These are phyloP conservation scores for Pichia terricola DNA, from an alignment of 1,139 yeast species.

Conservation along the genomic window DNA sequence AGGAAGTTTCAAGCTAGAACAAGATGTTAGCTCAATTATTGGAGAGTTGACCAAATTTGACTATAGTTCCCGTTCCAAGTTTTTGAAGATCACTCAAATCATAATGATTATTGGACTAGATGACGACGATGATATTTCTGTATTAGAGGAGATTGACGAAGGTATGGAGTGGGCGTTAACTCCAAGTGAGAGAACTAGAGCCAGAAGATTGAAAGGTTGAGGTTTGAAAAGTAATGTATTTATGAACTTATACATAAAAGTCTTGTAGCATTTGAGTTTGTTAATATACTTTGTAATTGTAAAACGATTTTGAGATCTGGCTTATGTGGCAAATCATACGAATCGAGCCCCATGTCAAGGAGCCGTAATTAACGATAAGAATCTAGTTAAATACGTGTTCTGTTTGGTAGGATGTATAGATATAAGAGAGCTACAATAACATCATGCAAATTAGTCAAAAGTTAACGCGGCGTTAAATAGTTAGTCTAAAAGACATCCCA, in stretches of 20 bases:
- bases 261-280: too few relatives aligned
- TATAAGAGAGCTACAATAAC: too few relatives aligned
- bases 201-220: conserved; percentile 30
- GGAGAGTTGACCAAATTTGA: conserved; percentile 52
- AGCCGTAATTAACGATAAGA: too few relatives aligned
- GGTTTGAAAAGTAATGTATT: not conserved
- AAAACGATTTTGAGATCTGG: too few relatives aligned
- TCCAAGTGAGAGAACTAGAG: conserved; percentile 61
- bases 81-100: conserved; percentile 73
- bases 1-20: conserved; percentile 78
- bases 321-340: too few relatives aligned
- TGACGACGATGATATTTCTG: conserved; percentile 48
- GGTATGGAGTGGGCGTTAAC: conserved; percentile 61
- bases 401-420: too few relatives aligned
- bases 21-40: conserved; percentile 69
- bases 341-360: too few relatives aligned
- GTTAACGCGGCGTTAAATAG: too few relatives aligned
- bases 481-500: too few relatives aligned
- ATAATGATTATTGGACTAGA: conserved; percentile 77
- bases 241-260: not conserved
- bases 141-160: conserved; percentile 23
- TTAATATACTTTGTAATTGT: too few relatives aligned
- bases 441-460: too few relatives aligned
- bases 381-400: too few relatives aligned
- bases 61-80: conserved; percentile 68